Evolutionary conservation across 148 eudicot genomes (phyloP), one percentile per base, ranked within the genome.

Genomic region (Rhododendron ferrugineum): DNA sequence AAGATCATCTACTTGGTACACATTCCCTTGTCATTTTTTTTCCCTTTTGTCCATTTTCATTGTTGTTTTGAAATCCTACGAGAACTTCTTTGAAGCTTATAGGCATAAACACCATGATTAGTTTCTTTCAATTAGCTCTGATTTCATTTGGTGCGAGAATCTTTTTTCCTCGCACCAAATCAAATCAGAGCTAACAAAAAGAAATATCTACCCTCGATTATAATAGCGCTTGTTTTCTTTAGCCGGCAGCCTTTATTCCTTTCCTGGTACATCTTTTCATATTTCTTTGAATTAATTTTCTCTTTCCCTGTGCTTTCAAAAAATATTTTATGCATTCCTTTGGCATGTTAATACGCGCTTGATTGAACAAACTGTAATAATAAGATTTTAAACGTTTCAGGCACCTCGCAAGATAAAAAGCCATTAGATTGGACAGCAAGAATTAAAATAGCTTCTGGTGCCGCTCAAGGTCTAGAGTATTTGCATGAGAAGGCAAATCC

Each of bases 1-100:
- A 93, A 83, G 85, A 90, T 54, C 94, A 92, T 83, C 87, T 96
- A 80, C 87, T 91, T 84, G 98, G 98, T 96, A 94, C 15, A n/a
- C 11, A 78, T 79, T 72, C n/a, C 64, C 32, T 34, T 58, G 58
- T 9, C 18, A 18, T 30, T 37, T 28, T 14, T 4, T 26, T 83
- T 8, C 9, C 7, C 20, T n/a, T 10, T 50, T 85, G 7, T 30
- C 11, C 4, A 52, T 52, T 56, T 16, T 56, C 5, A 3, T 7
- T 37, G 28, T 58, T 36, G 30, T 0, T 34, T 34, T 9, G 26
- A 32, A 50, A 32, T 46, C 15, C 68, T 54, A 37, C 40, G 42
- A 20, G 8, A 8, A 81, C 50, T 34, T 56, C 3, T 37, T 22
- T 60, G 18, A 81, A 58, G 14, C 22, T 15, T 23, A 46, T 16